These are phyloP conservation scores for Leishmania braziliensis DNA, from an alignment of 208 protist genomes.

Conservation along the genomic window DNA sequence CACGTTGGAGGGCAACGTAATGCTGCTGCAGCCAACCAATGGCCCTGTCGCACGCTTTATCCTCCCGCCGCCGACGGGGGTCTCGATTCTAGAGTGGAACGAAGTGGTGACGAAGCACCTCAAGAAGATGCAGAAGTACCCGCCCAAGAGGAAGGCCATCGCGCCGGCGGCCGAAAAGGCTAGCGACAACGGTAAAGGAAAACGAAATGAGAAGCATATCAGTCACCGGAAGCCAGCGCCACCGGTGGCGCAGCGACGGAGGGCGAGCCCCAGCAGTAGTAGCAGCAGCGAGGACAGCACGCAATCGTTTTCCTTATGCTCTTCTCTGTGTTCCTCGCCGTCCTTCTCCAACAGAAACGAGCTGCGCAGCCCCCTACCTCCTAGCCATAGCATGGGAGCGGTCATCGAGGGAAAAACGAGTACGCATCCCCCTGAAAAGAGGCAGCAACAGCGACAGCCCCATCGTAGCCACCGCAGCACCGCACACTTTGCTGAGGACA, in stretches of 20 bases:
- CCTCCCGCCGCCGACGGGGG: slow-evolving; percentile 42
- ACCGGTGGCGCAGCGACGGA: not conserved
- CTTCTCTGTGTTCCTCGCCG: not conserved
- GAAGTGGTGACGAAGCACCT: slow-evolving; percentile 29
- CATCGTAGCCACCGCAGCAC: not conserved
- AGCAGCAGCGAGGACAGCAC: not conserved
- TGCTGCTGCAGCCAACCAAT: slow-evolving; percentile 27
- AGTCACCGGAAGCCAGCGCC: not conserved
- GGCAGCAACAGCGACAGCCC: not conserved
- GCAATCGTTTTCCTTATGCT: not conserved
- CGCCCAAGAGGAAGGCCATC: not conserved
- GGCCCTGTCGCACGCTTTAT: slow-evolving; percentile 30
- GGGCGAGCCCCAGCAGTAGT: not conserved
- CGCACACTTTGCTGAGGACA: not conserved
- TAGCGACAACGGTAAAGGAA: not conserved
- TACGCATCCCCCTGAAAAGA: not conserved
- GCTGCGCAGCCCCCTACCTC: not conserved
- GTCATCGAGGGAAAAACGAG: not conserved
- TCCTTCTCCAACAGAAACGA: not conserved
- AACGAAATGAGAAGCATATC: not conserved
- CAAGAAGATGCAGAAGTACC: slow-evolving; percentile 14
- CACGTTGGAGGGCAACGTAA: slow-evolving; percentile 1
- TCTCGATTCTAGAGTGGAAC: slow-evolving; percentile 42
- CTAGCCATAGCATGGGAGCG: no score
- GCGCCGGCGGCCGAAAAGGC: not conserved